A percentile compares a stretch with the other conserved stretches of the same genome.
Conservation (phyloP, 768 basidiomycete genomes). For the Mycena vitilis region DNA sequence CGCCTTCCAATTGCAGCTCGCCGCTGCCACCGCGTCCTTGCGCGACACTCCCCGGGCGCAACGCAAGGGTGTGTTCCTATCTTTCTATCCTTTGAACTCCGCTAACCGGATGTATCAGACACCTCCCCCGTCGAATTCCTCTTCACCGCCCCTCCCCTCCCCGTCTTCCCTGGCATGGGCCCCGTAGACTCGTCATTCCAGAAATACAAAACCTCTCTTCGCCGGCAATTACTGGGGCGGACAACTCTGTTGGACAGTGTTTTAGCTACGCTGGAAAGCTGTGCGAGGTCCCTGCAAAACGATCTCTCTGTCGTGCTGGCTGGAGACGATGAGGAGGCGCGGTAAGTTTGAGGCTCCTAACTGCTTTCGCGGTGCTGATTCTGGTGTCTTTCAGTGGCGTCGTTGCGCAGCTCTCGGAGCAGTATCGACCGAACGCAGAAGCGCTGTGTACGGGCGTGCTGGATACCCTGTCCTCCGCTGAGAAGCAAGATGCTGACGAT, state of each 20-base stretch:
- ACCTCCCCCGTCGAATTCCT: slow-evolving; percentile 64
- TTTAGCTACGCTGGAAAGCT: slow-evolving; percentile 68
- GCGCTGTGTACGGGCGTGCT: slow-evolving; percentile 56
- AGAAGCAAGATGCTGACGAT: slow-evolving; percentile 42
- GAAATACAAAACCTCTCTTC: slow-evolving; percentile 70
- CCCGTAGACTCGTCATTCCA: slow-evolving; percentile 62
- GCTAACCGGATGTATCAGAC: slow-evolving; percentile 49
- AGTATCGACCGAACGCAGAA: slow-evolving; percentile 66
- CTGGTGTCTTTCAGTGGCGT: slow-evolving; percentile 50
- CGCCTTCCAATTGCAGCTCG: slow-evolving; percentile 59
- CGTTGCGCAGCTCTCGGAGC: slow-evolving; percentile 52
- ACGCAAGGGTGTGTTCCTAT: slow-evolving; percentile 42
- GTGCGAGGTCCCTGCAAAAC: slow-evolving; percentile 65
- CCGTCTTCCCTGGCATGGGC: slow-evolving; percentile 52
- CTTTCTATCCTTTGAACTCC: not conserved
- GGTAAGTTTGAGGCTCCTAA: slow-evolving; percentile 49
- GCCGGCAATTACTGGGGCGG: slow-evolving; percentile 72
- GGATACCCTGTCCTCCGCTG: slow-evolving; percentile 51
- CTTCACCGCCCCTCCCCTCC: slow-evolving; percentile 64
- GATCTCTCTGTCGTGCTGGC: slow-evolving; percentile 65
- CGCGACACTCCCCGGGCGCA: slow-evolving; percentile 40
- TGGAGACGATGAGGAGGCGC: slow-evolving; percentile 53
- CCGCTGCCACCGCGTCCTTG: slow-evolving; percentile 50
- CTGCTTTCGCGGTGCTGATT: slow-evolving; percentile 4
- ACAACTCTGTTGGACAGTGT: slow-evolving; percentile 71